Evolutionary conservation across 352 stramenopile genomes (phyloP), one percentile per base, ranked within the genome.

Genomic region (Phytophthora foliorum): DNA sequence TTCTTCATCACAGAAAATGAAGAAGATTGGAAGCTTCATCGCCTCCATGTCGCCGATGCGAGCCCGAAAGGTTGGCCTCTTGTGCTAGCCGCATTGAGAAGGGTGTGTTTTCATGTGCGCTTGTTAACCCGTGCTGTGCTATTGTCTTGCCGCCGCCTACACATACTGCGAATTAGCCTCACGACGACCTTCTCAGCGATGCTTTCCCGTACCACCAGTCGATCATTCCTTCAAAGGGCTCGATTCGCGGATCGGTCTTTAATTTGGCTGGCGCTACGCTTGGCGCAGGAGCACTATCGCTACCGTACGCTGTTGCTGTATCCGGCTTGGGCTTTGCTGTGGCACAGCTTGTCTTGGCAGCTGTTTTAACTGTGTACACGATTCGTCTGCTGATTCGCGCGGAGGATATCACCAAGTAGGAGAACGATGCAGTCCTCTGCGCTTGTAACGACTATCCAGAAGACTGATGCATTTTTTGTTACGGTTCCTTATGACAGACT

Each of bases 181-280:
- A 61, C 17, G 74, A 91, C 21, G 84, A 83, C 7, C 49, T 85
- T 17, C 71, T 89, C n/a, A 67, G 45, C 38, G 81, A 91, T 59
- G 72, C 81, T 21, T 95, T 92, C 53, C 76, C 84, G 42, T 89
- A 93, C 49, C 86, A 94, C 68, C 82, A 90, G 72, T 90, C 84
- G 32, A 78, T 93, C 49, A 89, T 94, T 60, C 88, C 88, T 39
- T 89, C 88, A 6, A 93, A 91, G 59, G 86, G 88, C 7, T 95
- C 88, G 9, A 90, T 95, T 71, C 86, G 86, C 17, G 88, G 88
- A 53, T 95, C 88, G 3, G 82, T 95, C 17, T 95, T 95, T 48
- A 95, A 95, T 71, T 71, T 95, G 16, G 83, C 83, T n/a, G 85
- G 88, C 24, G 88, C 88, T 38, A 95, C 88, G 31, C 80, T 95